A percentile compares a stretch with the other conserved stretches of the same genome.
phyloP scores from a whole-genome alignment of 176 grass and related monocot species.

The Juncus inflexus region DNA sequence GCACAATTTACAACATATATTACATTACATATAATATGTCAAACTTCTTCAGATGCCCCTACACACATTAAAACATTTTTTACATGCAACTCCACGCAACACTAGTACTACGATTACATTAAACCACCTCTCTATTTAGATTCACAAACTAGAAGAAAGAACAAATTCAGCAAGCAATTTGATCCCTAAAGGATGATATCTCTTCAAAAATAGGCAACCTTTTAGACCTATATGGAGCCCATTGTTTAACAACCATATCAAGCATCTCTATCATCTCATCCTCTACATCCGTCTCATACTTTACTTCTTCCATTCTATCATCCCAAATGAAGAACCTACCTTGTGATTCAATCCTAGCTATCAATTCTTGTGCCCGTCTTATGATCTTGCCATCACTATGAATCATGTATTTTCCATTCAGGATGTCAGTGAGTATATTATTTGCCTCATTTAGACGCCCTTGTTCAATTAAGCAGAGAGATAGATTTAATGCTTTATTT shows the following conservation, averaged over 20 bases:
- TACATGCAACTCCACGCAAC: neutral
- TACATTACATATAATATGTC: too few species aligned
- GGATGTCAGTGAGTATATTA: conserved; percentile 40
- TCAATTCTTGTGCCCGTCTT: conserved; percentile 52
- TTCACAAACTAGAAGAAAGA: neutral
- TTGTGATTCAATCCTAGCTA: conserved; percentile 31
- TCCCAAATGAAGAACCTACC: neutral
- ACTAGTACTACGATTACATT: neutral
- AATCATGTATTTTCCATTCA: conserved; percentile 32
- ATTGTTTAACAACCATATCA: conserved; percentile 40
- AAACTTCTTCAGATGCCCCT: too few species aligned
- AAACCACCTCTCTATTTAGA: neutral
- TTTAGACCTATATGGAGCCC: conserved; percentile 48
- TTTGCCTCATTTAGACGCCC: conserved; percentile 46
- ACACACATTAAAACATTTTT: conserved; percentile 8
- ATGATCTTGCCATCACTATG: conserved; percentile 39
- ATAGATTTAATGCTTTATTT: conserved; percentile 85
- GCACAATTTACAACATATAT: too few species aligned
- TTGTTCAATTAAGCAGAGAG: conserved; percentile 66
- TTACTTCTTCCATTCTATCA: conserved; percentile 3
- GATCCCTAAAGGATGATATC: conserved; percentile 48
- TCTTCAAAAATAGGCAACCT: conserved; percentile 82
- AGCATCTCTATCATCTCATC: conserved; percentile 54
- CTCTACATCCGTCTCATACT: conserved; percentile 10
- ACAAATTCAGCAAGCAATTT: conserved; percentile 43